Conservation (phyloP, 2,329 filamentous ascomycete species). For the Falciphora oryzae region DNA sequence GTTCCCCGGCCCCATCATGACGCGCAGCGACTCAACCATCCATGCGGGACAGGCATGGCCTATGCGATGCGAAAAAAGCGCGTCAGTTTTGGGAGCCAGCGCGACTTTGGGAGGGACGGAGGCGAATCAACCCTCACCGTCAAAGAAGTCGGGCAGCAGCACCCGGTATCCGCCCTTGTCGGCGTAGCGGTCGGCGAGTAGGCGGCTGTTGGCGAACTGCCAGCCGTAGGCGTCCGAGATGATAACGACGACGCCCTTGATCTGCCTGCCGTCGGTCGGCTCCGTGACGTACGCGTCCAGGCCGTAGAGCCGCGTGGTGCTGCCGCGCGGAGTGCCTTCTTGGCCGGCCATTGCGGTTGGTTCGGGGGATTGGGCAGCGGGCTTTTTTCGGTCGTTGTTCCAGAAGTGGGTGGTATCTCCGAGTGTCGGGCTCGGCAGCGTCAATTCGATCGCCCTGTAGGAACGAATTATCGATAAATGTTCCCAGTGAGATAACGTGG, state of each 20-base stretch:
- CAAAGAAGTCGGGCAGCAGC: constrained; percentile 52
- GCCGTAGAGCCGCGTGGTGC: constrained; percentile 39
- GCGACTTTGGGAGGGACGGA: not conserved
- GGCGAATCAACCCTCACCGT: constrained; percentile 20
- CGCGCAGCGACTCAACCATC: constrained; percentile 24
- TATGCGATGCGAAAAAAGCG: constrained; percentile 9
- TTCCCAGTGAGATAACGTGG: too few relatives aligned
- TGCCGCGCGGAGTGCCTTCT: constrained; percentile 37
- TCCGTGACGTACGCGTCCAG: constrained; percentile 42
- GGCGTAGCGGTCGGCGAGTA: constrained; percentile 50
- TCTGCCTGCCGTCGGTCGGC: constrained; percentile 24
- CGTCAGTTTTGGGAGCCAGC: not conserved
- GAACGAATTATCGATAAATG: too few relatives aligned
- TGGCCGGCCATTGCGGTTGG: constrained; percentile 20
- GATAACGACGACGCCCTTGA: constrained; percentile 46
- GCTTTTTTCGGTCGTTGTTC: not conserved
- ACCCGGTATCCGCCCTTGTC: constrained; percentile 42
- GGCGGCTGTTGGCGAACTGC: constrained; percentile 44
- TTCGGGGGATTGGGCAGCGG: too few relatives aligned
- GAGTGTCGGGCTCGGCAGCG: too few relatives aligned
- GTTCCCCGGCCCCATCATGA: constrained; percentile 18
- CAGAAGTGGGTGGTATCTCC: too few relatives aligned
- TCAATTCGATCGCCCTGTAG: too few relatives aligned
- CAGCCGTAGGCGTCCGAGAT: constrained; percentile 52
- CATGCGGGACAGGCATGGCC: constrained; percentile 26